phyloP scores from a whole-genome alignment of 2,329 filamentous ascomycete genomes.

The Paecilomyces formosus region DNA sequence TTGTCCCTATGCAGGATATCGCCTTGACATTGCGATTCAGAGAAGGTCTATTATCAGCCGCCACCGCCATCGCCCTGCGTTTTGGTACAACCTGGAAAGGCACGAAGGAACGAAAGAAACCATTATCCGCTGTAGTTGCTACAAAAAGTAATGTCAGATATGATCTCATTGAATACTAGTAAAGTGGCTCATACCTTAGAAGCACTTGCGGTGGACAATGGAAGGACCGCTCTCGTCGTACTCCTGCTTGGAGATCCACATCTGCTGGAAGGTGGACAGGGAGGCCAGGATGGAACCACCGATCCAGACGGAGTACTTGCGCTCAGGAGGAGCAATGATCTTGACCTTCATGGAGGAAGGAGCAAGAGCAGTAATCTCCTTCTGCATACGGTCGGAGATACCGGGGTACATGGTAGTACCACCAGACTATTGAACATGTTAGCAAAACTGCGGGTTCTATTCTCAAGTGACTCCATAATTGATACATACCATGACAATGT shows the following conservation, averaged over 20 bases:
- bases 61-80: slow-evolving; percentile 30
- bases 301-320: slow-evolving; percentile 99
- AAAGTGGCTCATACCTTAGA: slow-evolving; percentile 62
- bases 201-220: slow-evolving; percentile 99
- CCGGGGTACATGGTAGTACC: slow-evolving; percentile 99
- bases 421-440: slow-evolving; percentile 64
- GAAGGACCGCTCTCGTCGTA: slow-evolving; percentile 99
- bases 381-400: slow-evolving; percentile 99
- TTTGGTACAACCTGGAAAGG: slow-evolving; percentile 35
- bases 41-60: slow-evolving; percentile 27
- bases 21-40: slow-evolving; percentile 32
- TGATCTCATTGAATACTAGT: background rate
- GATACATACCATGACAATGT: slow-evolving; percentile 96
- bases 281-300: slow-evolving; percentile 99
- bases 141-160: background rate
- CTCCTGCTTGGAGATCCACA: slow-evolving; percentile 99
- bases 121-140: slow-evolving; percentile 12
- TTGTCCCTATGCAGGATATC: slow-evolving; percentile 33
- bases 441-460: slow-evolving; percentile 1
- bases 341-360: slow-evolving; percentile 99
- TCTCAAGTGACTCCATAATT: slow-evolving; percentile 5
- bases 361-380: slow-evolving; percentile 99
- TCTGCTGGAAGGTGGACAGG: slow-evolving; percentile 99
- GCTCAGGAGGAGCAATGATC: slow-evolving; percentile 99
- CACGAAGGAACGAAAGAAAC: slow-evolving; percentile 29